Base-by-base conservation (phyloP, 1,284 basidiomycete species). In the Sporisorium reilianum region DNA sequence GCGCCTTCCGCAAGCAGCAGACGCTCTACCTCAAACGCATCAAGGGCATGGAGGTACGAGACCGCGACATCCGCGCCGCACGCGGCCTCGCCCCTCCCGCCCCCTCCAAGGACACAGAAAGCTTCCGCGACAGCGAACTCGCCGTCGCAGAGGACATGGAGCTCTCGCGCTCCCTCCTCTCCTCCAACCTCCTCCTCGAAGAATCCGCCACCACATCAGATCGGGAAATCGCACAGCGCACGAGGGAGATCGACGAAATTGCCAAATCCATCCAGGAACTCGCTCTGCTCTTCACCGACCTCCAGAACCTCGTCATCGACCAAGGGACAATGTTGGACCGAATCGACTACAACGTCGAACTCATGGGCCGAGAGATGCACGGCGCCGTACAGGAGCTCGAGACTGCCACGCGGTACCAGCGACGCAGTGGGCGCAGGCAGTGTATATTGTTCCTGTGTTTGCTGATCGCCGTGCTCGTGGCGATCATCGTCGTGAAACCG, bases 271-370 rank as follows among this genome's bases (percentile, higher is more conserved):
- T 99, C 78, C 89, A 92, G 36, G 90, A 91, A 51, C 89, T 99
- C 23, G 95, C 95, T 1, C 94, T 96, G 80, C 89, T 99, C 45
- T 99, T 99, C 88, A 93, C 95, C 79, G 97, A 99, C 83, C 88
- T 99, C 41, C 92, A 91, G 23, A 89, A 89, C 41, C 89, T 99
- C 66, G 94, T 99, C 60, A 97, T 99, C 73, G 97, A 99, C 85
- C 97, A 99, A 84, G 97, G 97, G 12, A 97, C 96, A 10, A 89
- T 99, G 56, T 88, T 99, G 61, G 97, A 99, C 85, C 93, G 93
- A 42, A 90, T 99, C 61, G 97, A 99, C 86, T 99, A 94, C 86
- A 99, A 99, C 84, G 93, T 99, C 60, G 94, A 98, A 84, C 91
- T 93, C 85, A 94, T 95, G 22, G 90, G 91, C 8, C 89, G 89